Percentiles rank a stretch among this genome's conserved stretches.
These are phyloP conservation scores for Pyrus communis DNA, from an alignment of 306 rosid species.

Conservation along the genomic window DNA sequence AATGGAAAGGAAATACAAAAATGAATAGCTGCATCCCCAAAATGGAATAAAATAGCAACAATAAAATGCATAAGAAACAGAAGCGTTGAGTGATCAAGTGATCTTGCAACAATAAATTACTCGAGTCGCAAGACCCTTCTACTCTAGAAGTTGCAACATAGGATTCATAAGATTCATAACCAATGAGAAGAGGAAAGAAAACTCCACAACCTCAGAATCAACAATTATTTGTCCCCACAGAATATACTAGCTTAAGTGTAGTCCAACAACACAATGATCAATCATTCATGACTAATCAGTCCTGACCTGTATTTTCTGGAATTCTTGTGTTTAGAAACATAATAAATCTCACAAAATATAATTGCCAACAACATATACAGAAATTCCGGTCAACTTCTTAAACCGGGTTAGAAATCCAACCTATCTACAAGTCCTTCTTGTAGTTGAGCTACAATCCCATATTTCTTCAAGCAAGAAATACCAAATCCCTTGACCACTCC, in stretches of 20 bases:
- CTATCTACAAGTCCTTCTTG: constrained; percentile 80
- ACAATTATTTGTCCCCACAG: neutral
- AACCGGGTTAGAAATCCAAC: constrained; percentile 27
- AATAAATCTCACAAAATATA: neutral
- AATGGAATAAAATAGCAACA: neutral
- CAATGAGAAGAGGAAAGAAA: no score
- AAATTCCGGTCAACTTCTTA: neutral
- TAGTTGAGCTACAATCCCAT: constrained; percentile 53
- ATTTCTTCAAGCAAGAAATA: constrained; percentile 73
- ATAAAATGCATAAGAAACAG: neutral
- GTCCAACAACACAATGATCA: neutral
- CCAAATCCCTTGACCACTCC: constrained; percentile 96
- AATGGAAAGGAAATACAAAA: neutral
- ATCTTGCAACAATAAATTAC: neutral
- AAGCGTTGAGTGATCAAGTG: neutral
- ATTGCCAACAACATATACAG: neutral
- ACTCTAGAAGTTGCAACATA: neutral
- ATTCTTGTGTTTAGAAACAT: neutral
- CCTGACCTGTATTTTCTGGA: neutral
- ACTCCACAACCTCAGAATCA: no score
- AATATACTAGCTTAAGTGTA: neutral
- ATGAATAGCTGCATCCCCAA: neutral
- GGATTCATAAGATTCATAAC: neutral
- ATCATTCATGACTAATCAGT: neutral
- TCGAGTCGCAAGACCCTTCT: neutral